These are phyloP conservation scores for Capsicum chinense DNA, from an alignment of 257 asterid genomes.

Conservation along the genomic window DNA sequence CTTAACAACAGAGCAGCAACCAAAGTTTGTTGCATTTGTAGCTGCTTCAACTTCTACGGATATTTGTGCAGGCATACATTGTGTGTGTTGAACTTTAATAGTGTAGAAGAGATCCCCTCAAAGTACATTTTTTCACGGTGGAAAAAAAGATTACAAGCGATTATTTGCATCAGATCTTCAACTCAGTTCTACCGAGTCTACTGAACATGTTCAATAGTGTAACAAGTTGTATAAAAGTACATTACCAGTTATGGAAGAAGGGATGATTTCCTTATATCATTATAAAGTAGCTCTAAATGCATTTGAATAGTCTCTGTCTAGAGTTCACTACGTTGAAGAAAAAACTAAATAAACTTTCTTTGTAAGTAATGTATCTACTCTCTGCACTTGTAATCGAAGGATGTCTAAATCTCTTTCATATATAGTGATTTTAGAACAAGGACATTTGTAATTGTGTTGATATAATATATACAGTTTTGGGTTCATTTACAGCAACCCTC, in stretches of 20 bases:
- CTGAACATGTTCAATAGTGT: slow-evolving; percentile 50
- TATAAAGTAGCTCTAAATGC: slow-evolving; percentile 62
- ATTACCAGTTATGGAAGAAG: slow-evolving; percentile 85
- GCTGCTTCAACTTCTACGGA: slow-evolving; percentile 83
- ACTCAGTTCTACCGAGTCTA: slow-evolving; percentile 35
- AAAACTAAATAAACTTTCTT: slow-evolving; percentile 35
- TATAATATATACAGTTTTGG: background rate
- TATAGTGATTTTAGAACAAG: background rate
- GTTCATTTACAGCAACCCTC: background rate
- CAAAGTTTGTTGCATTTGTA: slow-evolving; percentile 81
- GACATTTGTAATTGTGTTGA: background rate
- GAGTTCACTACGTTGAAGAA: slow-evolving; percentile 56
- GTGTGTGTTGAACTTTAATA: slow-evolving; percentile 74
- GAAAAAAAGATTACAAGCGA: slow-evolving; percentile 75
- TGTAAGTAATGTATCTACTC: background rate
- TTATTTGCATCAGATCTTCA: slow-evolving; percentile 39
- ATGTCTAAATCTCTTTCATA: background rate
- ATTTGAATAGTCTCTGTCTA: slow-evolving; percentile 64
- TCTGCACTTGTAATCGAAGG: background rate
- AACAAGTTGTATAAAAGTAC: slow-evolving; percentile 66
- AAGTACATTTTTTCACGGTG: slow-evolving; percentile 72
- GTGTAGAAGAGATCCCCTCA: slow-evolving; percentile 74
- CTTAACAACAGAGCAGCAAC: slow-evolving; percentile 53
- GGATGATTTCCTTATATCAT: slow-evolving; percentile 69
- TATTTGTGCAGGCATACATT: slow-evolving; percentile 77